Percentiles rank a stretch among this genome's conserved stretches.
phyloP scores from a whole-genome alignment of 1,284 basidiomycete species.

The Pascua guehoae region DNA sequence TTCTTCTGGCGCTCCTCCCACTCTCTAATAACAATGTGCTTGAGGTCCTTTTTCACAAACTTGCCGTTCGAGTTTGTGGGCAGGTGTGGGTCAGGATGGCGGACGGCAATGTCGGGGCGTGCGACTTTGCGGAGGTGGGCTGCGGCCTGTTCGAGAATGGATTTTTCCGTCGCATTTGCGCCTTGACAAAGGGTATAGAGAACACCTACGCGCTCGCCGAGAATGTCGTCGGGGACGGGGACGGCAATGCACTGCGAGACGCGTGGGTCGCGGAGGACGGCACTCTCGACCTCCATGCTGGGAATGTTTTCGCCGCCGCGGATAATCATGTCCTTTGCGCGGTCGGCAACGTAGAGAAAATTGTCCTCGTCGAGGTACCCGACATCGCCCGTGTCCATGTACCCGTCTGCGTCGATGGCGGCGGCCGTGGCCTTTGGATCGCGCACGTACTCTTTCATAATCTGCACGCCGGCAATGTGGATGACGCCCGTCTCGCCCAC shows the following conservation, averaged over 20 bases:
- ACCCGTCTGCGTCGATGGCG: slow-evolving; percentile 26
- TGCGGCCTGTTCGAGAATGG: slow-evolving; percentile 7
- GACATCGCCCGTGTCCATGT: slow-evolving; percentile 43
- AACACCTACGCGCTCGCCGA: slow-evolving; percentile 42
- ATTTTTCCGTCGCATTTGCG: slow-evolving; percentile 3
- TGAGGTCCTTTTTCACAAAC: slow-evolving; percentile 18
- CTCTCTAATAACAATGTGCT: slow-evolving; percentile 10
- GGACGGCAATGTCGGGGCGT: slow-evolving; percentile 13
- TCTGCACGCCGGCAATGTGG: slow-evolving; percentile 34
- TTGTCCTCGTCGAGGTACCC: slow-evolving; percentile 37
- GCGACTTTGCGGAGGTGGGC: slow-evolving; percentile 13
- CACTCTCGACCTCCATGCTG: slow-evolving; percentile 41
- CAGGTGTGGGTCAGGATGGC: background rate
- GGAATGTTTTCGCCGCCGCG: slow-evolving; percentile 45
- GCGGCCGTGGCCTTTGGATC: slow-evolving; percentile 15
- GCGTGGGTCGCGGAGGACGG: slow-evolving; percentile 30
- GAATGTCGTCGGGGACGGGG: slow-evolving; percentile 30
- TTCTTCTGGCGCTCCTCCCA: slow-evolving; percentile 5
- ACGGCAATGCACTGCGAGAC: slow-evolving; percentile 39
- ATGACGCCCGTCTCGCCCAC: slow-evolving; percentile 32
- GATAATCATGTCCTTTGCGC: slow-evolving; percentile 42
- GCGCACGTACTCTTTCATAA: slow-evolving; percentile 41
- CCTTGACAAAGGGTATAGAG: slow-evolving; percentile 27
- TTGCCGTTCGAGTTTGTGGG: slow-evolving; percentile 19
- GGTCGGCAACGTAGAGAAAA: slow-evolving; percentile 38